These are phyloP conservation scores for Ophiostoma sp. DNA, from an alignment of 2,329 filamentous ascomycete species.

Conservation along the genomic window DNA sequence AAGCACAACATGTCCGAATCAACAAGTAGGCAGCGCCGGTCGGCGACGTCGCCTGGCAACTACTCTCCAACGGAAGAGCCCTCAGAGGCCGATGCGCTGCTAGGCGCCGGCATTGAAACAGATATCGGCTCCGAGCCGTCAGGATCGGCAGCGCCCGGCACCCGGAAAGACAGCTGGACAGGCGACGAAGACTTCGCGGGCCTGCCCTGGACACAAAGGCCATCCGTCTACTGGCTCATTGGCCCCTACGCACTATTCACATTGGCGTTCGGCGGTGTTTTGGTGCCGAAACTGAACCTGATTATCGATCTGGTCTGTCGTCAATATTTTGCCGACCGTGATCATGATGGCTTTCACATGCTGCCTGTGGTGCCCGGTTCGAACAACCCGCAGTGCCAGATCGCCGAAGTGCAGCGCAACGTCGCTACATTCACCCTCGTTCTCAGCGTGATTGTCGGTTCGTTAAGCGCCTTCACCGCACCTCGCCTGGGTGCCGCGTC, in stretches of 20 bases:
- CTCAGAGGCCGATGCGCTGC: constrained; percentile 25
- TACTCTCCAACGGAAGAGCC: neutral
- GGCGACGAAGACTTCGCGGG: constrained; percentile 59
- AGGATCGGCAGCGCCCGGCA: neutral
- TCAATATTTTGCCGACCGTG: constrained; percentile 71
- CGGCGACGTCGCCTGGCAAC: neutral
- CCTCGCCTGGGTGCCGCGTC: constrained; percentile 83
- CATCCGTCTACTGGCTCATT: constrained; percentile 78
- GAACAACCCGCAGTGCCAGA: constrained; percentile 73
- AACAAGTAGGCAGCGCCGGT: constrained; percentile 6
- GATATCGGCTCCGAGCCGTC: neutral
- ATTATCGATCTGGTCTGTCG: constrained; percentile 82
- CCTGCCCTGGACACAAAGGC: constrained; percentile 62
- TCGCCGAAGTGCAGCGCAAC: constrained; percentile 72
- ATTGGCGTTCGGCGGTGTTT: constrained; percentile 78
- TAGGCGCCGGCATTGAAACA: neutral
- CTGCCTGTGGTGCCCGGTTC: constrained; percentile 65
- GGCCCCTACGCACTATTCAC: constrained; percentile 79
- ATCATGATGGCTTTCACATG: constrained; percentile 60
- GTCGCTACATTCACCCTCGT: constrained; percentile 78
- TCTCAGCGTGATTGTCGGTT: constrained; percentile 70
- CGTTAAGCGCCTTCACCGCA: constrained; percentile 75
- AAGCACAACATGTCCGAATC: neutral
- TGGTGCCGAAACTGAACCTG: constrained; percentile 85
- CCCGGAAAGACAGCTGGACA: constrained; percentile 44